Evolutionary conservation across 257 asterid genomes (phyloP), one percentile per base, ranked within the genome.

Genomic region (Rauvolfia tetraphylla): DNA sequence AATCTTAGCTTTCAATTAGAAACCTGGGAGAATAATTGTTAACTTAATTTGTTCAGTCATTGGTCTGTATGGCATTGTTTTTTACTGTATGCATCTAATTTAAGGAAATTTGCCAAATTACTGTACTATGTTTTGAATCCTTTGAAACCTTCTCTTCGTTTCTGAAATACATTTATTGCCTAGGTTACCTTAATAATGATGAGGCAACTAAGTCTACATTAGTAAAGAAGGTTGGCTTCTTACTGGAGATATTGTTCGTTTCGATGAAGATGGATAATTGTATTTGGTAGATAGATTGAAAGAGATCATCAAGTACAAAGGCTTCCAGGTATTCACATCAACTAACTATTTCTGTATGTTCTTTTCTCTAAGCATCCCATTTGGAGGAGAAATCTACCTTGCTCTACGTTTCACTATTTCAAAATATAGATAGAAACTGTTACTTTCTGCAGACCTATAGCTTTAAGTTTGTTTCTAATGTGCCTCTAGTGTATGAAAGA

Each of bases 301-400:
- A 82, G 98, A 93, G 80, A 38, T 89, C 59, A 92, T 93, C 89
- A 93, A 93, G 80, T 93, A 86, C 84, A 90, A 89, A 82, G 98
- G 98, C 48, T 93, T 84, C 89, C 97, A 93, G 96, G 98, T 89
- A 84, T n/a, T n/a, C n/a, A 72, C 36, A 61, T 5, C 71, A 41
- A 39, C 51, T 46, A 51, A 46, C 41, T 33, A 22, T n/a, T 9
- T 48, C 53, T 0, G 6, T 51, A 2, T 17, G 15, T 51, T 51
- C 22, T 51, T 51, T 51, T 3, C 27, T 25, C 6, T n/a, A n/a
- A 49, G 18, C 54, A 49, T 20, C 54, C 18, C 54, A 49, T 49
- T 49, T 49, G n/a, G n/a, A n/a, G 18, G 54, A 49, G 54, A 49
- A 49, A 44, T 49, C 22, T 15, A 2, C 15, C 54, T 49, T 20